Evolutionary conservation across 202 grass and related monocot genomes (phyloP).

Genomic region (Zoysia matrella): DNA sequence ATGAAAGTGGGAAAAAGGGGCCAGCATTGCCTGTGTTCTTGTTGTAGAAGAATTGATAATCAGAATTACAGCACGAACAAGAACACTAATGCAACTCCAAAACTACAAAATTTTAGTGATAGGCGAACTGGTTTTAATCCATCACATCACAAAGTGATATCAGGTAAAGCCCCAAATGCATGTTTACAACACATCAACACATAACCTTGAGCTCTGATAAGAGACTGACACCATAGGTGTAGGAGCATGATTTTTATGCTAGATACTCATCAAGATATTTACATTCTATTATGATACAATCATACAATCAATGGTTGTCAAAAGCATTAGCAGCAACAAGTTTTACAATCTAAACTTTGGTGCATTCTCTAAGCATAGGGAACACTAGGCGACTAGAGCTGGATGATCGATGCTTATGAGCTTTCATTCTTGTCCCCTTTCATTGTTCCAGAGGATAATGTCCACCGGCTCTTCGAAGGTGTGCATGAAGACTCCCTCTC

Average conservation of each 20-base stretch:
- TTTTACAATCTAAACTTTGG: background rate
- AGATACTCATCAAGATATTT: conserved; percentile 28
- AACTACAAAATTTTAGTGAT: background rate
- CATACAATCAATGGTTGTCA: background rate
- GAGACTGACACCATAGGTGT: background rate
- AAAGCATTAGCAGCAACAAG: background rate
- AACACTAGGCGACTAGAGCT: background rate
- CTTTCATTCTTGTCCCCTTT: conserved; percentile 68
- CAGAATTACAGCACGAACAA: background rate
- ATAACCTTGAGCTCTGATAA: background rate
- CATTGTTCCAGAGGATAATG: conserved; percentile 80
- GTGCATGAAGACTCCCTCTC: too few relatives aligned
- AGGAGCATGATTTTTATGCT: background rate
- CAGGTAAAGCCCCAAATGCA: background rate
- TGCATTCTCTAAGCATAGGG: conserved; percentile 15
- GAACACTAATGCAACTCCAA: background rate
- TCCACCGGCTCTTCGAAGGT: too few relatives aligned
- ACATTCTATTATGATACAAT: background rate
- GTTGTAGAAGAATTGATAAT: background rate
- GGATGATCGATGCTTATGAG: conserved; percentile 21
- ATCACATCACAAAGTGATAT: background rate
- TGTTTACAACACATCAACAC: background rate
- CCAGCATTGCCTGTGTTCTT: too few relatives aligned
- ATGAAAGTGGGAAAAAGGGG: background rate
- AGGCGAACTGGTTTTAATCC: background rate